phyloP scores from a whole-genome alignment of 2,329 filamentous ascomycete species.

The Clarireedia hainanense region DNA sequence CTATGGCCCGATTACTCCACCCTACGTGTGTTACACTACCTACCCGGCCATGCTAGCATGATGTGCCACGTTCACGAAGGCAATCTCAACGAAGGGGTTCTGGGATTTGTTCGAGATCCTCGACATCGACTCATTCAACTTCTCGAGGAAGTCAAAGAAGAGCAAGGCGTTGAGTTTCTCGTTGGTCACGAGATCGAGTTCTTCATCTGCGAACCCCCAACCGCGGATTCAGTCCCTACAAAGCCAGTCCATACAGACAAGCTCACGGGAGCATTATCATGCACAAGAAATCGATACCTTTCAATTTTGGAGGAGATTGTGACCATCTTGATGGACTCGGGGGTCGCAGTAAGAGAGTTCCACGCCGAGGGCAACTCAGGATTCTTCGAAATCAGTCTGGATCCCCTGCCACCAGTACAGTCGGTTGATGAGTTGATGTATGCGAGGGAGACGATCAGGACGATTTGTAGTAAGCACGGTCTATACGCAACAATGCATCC shows the following conservation, averaged over 20 bases:
- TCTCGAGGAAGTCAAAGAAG: background rate
- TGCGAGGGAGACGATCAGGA: slow-evolving; percentile 59
- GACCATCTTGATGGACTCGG: slow-evolving; percentile 47
- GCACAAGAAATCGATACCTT: slow-evolving; percentile 44
- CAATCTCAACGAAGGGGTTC: slow-evolving; percentile 15
- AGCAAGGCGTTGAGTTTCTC: slow-evolving; percentile 39
- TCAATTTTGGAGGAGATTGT: slow-evolving; percentile 60
- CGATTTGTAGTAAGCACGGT: slow-evolving; percentile 52
- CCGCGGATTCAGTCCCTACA: slow-evolving; percentile 13
- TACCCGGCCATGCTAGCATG: slow-evolving; percentile 50
- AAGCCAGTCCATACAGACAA: slow-evolving; percentile 33
- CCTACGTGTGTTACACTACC: slow-evolving; percentile 50
- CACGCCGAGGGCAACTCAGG: slow-evolving; percentile 66
- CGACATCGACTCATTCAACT: background rate
- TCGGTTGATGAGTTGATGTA: slow-evolving; percentile 66
- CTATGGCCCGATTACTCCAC: slow-evolving; percentile 50
- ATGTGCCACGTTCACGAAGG: slow-evolving; percentile 57
- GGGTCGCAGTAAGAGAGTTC: slow-evolving; percentile 60
- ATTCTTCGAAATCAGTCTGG: slow-evolving; percentile 69
- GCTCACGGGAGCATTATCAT: slow-evolving; percentile 51
- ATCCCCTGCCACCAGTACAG: slow-evolving; percentile 50
- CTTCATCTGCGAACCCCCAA: slow-evolving; percentile 45
- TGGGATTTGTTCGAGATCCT: background rate
- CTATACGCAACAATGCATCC: slow-evolving; percentile 66
- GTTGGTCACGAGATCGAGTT: slow-evolving; percentile 78